Conservation (phyloP, 805 yeast species). For the Kodamaea nitidulidarum region DNA sequence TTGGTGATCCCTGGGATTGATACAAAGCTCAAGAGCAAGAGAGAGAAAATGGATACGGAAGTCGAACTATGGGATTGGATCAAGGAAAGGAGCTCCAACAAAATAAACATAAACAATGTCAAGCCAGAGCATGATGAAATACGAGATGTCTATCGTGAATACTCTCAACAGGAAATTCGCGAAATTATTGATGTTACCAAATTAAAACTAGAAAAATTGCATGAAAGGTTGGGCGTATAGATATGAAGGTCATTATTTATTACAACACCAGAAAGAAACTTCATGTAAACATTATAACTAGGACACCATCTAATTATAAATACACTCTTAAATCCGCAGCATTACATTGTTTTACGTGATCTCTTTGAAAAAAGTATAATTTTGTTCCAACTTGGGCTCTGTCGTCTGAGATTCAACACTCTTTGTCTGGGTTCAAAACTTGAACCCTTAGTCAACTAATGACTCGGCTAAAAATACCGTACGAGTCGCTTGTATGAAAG, state of each 20-base stretch:
- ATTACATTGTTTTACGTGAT: too few relatives aligned
- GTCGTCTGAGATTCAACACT: too few relatives aligned
- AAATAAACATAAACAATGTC: slow-evolving; percentile 10
- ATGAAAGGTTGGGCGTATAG: slow-evolving; percentile 8
- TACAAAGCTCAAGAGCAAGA: slow-evolving; percentile 22
- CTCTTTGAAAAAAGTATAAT: too few relatives aligned
- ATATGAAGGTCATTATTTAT: neutral
- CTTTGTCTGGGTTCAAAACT: neutral
- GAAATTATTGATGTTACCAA: slow-evolving; percentile 47
- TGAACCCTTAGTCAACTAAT: too few relatives aligned
- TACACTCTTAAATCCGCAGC: too few relatives aligned
- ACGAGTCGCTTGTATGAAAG: neutral
- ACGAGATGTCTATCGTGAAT: slow-evolving; percentile 10
- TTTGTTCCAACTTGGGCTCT: too few relatives aligned
- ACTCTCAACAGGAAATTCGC: slow-evolving; percentile 40
- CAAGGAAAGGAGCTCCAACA: slow-evolving; percentile 27
- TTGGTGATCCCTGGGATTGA: slow-evolving; percentile 40
- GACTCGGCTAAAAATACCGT: too few relatives aligned
- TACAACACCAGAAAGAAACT: too few relatives aligned
- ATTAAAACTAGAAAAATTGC: slow-evolving; percentile 34
- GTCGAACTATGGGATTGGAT: slow-evolving; percentile 73
- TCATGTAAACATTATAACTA: too few relatives aligned
- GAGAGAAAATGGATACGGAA: slow-evolving; percentile 46
- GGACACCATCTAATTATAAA: too few relatives aligned
- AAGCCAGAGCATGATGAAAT: slow-evolving; percentile 3